Conservation (phyloP, 257 asterid species). For the Ocimum tenuiflorum region DNA sequence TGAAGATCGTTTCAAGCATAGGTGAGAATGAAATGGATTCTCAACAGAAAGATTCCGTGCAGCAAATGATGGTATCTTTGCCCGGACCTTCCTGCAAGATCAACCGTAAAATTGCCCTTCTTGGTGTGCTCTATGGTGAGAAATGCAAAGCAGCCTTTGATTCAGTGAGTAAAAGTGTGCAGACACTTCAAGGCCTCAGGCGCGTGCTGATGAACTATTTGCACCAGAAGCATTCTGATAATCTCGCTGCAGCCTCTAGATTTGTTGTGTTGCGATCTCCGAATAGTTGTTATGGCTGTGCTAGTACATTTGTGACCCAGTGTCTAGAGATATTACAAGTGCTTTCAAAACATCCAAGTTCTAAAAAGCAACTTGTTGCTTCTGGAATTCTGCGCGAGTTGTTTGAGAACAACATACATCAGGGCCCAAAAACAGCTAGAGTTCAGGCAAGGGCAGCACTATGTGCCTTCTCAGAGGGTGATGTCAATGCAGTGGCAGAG, state of each 20-base stretch:
- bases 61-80: constrained; percentile 98
- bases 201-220: constrained; percentile 86
- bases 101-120: constrained; percentile 98
- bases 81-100: constrained; percentile 99
- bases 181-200: constrained; percentile 97
- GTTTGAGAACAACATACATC: constrained; percentile 96
- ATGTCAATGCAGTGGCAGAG: constrained; percentile 77
- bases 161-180: constrained; percentile 98
- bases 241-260: constrained; percentile 64
- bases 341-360: constrained; percentile 69
- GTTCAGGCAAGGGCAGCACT: constrained; percentile 97
- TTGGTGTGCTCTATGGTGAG: constrained; percentile 98
- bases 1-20: constrained; percentile 91
- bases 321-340: constrained; percentile 92
- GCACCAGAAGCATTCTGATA: constrained; percentile 87
- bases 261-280: constrained; percentile 85
- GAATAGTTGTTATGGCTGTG: constrained; percentile 98
- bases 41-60: constrained; percentile 99
- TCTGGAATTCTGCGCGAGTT: constrained; percentile 89
- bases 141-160: constrained; percentile 99
- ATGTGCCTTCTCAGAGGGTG: constrained; percentile 98
- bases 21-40: constrained; percentile 99
- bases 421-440: constrained; percentile 97
- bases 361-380: constrained; percentile 88
- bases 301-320: constrained; percentile 84